Conservation (phyloP, 768 basidiomycete genomes). For the Tephrocybe sp. region DNA sequence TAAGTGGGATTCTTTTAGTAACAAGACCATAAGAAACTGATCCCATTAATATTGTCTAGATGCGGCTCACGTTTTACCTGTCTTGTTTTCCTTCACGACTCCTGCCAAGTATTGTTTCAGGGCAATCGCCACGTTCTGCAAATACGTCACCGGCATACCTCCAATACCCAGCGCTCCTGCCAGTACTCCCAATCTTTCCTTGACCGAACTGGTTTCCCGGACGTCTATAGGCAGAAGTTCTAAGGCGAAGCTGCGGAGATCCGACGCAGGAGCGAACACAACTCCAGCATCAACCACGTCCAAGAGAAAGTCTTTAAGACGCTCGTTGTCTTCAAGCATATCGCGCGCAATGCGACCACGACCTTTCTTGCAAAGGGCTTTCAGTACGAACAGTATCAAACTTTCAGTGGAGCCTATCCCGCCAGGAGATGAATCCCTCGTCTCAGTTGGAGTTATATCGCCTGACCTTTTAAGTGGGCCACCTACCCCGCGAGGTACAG, state of each 20-base stretch:
- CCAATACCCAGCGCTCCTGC: constrained; percentile 18
- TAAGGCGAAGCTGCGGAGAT: neutral
- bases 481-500: constrained; percentile 9
- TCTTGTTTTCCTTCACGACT: constrained; percentile 74
- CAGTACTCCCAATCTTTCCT: neutral
- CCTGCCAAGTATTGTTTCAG: constrained; percentile 82
- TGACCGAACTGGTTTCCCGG: constrained; percentile 12
- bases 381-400: neutral
- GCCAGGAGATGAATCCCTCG: constrained; percentile 7
- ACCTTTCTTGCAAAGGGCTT: constrained; percentile 7
- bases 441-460: constrained; percentile 35
- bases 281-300: neutral
- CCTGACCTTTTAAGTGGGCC: constrained; percentile 29
- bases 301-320: constrained; percentile 20
- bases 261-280: constrained; percentile 1
- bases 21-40: neutral
- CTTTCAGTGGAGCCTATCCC: neutral
- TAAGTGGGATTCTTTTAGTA: constrained; percentile 31
- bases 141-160: constrained; percentile 58
- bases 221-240: constrained; percentile 8
- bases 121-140: constrained; percentile 70
- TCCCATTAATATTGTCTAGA: constrained; percentile 38
- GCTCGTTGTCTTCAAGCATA: constrained; percentile 22
- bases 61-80: constrained; percentile 70
- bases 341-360: constrained; percentile 17